phyloP scores from a whole-genome alignment of 1,284 basidiomycete species.

The Sporisorium sorghi region DNA sequence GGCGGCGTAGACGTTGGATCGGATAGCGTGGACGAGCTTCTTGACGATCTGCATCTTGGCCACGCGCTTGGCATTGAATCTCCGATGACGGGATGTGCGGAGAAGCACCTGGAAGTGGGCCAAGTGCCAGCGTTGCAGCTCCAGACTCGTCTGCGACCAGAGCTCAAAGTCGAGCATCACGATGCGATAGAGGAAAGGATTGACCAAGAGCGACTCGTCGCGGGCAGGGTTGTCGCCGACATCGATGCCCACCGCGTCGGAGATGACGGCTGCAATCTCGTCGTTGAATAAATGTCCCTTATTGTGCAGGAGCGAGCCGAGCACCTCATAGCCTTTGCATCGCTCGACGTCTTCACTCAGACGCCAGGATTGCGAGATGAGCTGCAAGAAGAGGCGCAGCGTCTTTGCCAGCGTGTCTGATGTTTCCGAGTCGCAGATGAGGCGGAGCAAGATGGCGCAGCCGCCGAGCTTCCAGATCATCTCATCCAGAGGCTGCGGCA shows the following conservation, averaged over 20 bases:
- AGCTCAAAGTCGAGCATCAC: conserved; percentile 90
- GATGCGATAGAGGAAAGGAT: conserved; percentile 82
- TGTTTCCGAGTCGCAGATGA: conserved; percentile 74
- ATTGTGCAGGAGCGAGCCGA: conserved; percentile 79
- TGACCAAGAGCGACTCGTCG: conserved; percentile 75
- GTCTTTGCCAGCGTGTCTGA: conserved; percentile 80
- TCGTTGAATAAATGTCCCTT: conserved; percentile 83
- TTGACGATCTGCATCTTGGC: conserved; percentile 74
- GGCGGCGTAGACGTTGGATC: conserved; percentile 23
- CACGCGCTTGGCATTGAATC: conserved; percentile 60
- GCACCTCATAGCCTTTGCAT: conserved; percentile 77
- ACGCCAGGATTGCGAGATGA: conserved; percentile 85
- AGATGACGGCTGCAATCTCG: conserved; percentile 80
- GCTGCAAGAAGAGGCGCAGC: conserved; percentile 80
- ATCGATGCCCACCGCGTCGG: conserved; percentile 85
- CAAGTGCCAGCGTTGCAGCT: conserved; percentile 81
- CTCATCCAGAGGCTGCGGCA: conserved; percentile 78
- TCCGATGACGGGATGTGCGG: conserved; percentile 75
- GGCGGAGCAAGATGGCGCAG: conserved; percentile 78
- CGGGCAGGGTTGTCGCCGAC: conserved; percentile 71
- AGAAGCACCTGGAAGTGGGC: conserved; percentile 83
- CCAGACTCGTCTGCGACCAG: conserved; percentile 79
- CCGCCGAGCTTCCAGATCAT: conserved; percentile 87
- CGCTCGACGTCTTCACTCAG: conserved; percentile 64
- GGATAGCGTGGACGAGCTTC: conserved; percentile 82